Evolutionary conservation across 2,329 filamentous ascomycete genomes (phyloP).

Genomic region (Colletotrichum chlorophyti): DNA sequence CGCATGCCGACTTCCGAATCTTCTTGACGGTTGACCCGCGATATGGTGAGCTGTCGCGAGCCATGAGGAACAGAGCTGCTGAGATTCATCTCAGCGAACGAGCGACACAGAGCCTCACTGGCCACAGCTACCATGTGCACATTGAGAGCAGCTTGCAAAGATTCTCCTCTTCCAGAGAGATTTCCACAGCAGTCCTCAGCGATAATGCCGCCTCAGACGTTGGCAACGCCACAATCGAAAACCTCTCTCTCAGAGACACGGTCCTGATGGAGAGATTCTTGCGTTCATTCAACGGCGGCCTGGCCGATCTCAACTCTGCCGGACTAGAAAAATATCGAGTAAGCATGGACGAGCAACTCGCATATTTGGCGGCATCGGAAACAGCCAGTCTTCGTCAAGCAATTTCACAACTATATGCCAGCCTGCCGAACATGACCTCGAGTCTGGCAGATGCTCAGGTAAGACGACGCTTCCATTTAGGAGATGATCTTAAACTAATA

Average conservation of each 20-base stretch:
- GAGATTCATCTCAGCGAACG: slow-evolving; percentile 78
- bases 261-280: slow-evolving; percentile 41
- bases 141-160: slow-evolving; percentile 59
- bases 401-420: slow-evolving; percentile 43
- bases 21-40: slow-evolving; percentile 93
- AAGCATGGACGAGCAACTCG: slow-evolving; percentile 23
- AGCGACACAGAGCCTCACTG: slow-evolving; percentile 39
- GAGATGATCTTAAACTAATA: slow-evolving; percentile 18
- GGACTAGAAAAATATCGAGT: slow-evolving; percentile 16
- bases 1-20: slow-evolving; percentile 87
- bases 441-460: slow-evolving; percentile 51
- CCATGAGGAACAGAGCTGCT: slow-evolving; percentile 94
- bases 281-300: slow-evolving; percentile 20
- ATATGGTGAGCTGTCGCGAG: slow-evolving; percentile 91
- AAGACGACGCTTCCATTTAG: slow-evolving; percentile 37
- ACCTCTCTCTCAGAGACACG: slow-evolving; percentile 55
- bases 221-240: slow-evolving; percentile 49
- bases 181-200: slow-evolving; percentile 34
- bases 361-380: slow-evolving; percentile 38
- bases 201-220: slow-evolving; percentile 34
- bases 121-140: slow-evolving; percentile 48
- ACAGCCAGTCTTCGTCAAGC: slow-evolving; percentile 40
- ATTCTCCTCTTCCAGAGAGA: slow-evolving; percentile 47
- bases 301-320: background rate
- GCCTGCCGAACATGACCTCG: slow-evolving; percentile 36